Evolutionary conservation across 2,329 filamentous ascomycete genomes (phyloP).

Genomic region (Phoma sp.): DNA sequence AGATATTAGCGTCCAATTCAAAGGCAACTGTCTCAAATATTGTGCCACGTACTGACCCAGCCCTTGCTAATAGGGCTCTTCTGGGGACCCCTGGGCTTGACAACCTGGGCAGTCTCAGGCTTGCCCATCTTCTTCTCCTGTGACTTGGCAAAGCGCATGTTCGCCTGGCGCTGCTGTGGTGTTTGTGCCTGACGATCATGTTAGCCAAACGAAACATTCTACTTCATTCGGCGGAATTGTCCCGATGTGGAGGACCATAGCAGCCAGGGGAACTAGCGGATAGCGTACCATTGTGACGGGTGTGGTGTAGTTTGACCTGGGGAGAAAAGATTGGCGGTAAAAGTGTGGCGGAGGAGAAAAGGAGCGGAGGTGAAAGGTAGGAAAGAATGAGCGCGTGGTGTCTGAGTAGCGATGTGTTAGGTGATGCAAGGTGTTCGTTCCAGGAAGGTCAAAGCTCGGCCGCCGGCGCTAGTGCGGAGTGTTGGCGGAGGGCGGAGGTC

Average conservation of each 20-base stretch:
- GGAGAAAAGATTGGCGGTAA: background rate
- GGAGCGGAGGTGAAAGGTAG: background rate
- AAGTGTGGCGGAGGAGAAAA: background rate
- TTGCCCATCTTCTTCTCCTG: conserved; percentile 80
- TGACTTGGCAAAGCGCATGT: conserved; percentile 77
- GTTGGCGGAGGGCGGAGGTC: conserved; percentile 25
- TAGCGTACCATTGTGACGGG: conserved; percentile 26
- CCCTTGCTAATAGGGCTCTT: conserved; percentile 63
- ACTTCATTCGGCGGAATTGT: background rate
- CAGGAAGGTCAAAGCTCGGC: conserved; percentile 32
- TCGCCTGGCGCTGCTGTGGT: conserved; percentile 80
- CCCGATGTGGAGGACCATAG: conserved; percentile 10
- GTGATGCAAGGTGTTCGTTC: conserved; percentile 47
- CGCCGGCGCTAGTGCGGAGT: conserved; percentile 18
- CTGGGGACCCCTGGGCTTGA: conserved; percentile 56
- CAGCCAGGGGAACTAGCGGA: conserved; percentile 2
- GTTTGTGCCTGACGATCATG: conserved; percentile 72
- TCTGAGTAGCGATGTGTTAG: conserved; percentile 3
- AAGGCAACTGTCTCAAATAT: background rate
- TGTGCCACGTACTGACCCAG: conserved; percentile 65
- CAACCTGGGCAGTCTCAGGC: conserved; percentile 56
- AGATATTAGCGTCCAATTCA: background rate
- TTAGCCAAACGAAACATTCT: background rate
- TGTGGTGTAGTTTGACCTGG: background rate
- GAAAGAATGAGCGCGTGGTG: conserved; percentile 7